Evolutionary conservation across 345 rosid species (phyloP).

Genomic region (Noccaea caerulescens): DNA sequence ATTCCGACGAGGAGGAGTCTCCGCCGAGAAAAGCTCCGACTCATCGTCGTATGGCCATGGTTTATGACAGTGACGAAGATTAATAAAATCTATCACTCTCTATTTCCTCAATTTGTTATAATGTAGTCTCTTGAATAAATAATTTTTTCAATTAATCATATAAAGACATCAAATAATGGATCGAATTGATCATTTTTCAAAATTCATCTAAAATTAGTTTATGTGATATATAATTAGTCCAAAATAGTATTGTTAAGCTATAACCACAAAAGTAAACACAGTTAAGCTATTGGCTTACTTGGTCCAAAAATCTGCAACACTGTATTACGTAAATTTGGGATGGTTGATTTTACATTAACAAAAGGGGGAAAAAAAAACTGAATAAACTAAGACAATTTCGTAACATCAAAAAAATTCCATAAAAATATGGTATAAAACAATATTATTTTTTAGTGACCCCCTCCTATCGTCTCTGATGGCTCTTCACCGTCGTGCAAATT

Average conservation of each 20-base stretch:
- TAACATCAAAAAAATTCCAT: background rate
- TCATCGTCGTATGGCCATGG: conserved; percentile 84
- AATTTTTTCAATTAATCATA: background rate
- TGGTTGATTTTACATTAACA: background rate
- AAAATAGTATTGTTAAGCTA: background rate
- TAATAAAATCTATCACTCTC: conserved; percentile 7
- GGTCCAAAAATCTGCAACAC: background rate
- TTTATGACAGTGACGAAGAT: conserved; percentile 92
- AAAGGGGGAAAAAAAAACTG: background rate
- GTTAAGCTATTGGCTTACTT: background rate
- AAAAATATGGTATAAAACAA: background rate
- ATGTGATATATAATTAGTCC: background rate
- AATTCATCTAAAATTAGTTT: background rate
- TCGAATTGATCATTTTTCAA: background rate
- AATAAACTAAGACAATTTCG: background rate
- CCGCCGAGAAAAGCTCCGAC: conserved; percentile 73
- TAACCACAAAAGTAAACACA: background rate
- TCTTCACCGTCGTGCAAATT: conserved; percentile 44
- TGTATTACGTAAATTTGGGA: background rate
- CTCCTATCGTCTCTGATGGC: conserved; percentile 17
- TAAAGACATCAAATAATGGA: conserved; percentile 4
- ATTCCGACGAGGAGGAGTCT: conserved; percentile 93
- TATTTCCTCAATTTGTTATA: conserved; percentile 7
- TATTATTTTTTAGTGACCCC: background rate
- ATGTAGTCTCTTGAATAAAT: conserved; percentile 23